phyloP scores from a whole-genome alignment of 2,329 filamentous ascomycete genomes.

The Keithomyces neogunnii region DNA sequence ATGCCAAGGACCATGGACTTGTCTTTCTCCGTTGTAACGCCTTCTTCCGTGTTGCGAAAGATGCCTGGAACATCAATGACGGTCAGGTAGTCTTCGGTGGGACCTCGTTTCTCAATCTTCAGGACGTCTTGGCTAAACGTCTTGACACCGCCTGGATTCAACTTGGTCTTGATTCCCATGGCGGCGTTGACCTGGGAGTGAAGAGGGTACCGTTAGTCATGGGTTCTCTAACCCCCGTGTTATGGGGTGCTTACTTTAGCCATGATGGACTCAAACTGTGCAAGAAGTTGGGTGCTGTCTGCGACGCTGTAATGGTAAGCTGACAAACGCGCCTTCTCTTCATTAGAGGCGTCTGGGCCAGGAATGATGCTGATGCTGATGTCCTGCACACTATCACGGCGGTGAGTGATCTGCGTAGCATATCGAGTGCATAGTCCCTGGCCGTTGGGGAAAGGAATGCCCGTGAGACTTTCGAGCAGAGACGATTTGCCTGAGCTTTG shows the following conservation, averaged over 20 bases:
- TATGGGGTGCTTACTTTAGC: conserved; percentile 21
- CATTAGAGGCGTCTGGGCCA: conserved; percentile 8
- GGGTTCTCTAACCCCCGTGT: background rate
- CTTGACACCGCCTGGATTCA: conserved; percentile 4
- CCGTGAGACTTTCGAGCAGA: conserved; percentile 59
- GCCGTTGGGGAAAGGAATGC: conserved; percentile 37
- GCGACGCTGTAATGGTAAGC: background rate
- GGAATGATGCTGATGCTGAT: conserved; percentile 33
- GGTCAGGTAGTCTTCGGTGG: conserved; percentile 36
- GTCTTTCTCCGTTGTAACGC: conserved; percentile 35
- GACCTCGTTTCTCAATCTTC: conserved; percentile 34
- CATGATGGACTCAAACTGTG: conserved; percentile 28
- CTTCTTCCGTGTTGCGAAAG: conserved; percentile 27
- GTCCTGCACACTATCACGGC: conserved; percentile 21
- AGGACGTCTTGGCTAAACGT: conserved; percentile 38
- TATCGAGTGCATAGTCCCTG: conserved; percentile 39
- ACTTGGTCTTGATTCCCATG: conserved; percentile 32
- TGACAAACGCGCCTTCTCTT: conserved; percentile 5
- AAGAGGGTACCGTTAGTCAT: background rate
- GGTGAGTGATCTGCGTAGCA: conserved; percentile 26
- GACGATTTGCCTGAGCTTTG: conserved; percentile 84
- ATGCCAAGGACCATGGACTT: conserved; percentile 36
- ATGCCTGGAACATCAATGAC: conserved; percentile 48
- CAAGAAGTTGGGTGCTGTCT: background rate
- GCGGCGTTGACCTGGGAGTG: conserved; percentile 32